Conservation (phyloP, 2,329 filamentous ascomycete species). For the Ceratocystis diversiconidia region DNA sequence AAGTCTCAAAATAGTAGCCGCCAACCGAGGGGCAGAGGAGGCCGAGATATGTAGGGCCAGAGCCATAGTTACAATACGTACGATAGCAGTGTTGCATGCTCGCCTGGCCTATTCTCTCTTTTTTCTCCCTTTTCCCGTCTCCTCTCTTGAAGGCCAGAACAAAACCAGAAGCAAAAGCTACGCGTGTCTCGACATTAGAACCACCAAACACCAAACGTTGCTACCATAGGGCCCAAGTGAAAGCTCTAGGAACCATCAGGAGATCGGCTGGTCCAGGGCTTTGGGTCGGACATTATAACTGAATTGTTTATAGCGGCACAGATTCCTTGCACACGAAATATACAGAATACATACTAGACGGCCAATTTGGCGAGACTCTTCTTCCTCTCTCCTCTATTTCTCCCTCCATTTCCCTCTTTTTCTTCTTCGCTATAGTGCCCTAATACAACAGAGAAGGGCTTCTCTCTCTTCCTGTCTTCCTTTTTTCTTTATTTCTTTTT, state of each 20-base stretch:
- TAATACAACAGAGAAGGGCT: no score
- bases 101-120: neutral
- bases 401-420: neutral
- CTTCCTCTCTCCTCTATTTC: neutral
- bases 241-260: no score
- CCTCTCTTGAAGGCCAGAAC: neutral
- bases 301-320: no score
- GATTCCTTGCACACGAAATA: no score
- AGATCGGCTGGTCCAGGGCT: no score
- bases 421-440: neutral
- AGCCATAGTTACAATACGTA: neutral
- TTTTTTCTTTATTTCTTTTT: neutral
- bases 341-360: no score
- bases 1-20: neutral
- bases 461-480: neutral
- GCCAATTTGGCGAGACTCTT: neutral
- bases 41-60: neutral
- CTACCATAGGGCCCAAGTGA: no score
- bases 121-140: neutral
- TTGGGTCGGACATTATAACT: no score
- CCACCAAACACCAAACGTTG: no score
- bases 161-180: no score
- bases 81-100: neutral
- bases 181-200: no score
- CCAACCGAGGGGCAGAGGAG: neutral